phyloP scores from a whole-genome alignment of 495 filamentous ascomycete genomes.

The Xanthoparmelia taractica region DNA sequence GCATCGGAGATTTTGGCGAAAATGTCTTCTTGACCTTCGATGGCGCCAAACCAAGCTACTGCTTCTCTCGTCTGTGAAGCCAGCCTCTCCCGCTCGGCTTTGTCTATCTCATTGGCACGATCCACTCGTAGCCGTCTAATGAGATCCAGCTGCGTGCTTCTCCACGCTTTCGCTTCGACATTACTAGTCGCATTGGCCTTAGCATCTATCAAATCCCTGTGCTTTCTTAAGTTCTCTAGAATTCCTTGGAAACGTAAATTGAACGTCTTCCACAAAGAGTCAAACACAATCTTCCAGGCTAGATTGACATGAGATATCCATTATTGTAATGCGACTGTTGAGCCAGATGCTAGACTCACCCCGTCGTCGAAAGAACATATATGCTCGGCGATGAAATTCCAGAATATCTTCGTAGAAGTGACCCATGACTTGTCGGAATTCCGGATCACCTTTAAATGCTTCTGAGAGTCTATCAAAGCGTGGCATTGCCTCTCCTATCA shows the following conservation, averaged over 20 bases:
- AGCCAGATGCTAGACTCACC: constrained; percentile 26
- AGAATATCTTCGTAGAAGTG: constrained; percentile 40
- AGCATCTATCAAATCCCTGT: constrained; percentile 35
- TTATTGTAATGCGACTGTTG: background rate
- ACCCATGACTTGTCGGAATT: constrained; percentile 36
- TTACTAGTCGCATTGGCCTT: constrained; percentile 29
- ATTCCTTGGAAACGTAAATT: constrained; percentile 34
- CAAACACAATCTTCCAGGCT: constrained; percentile 42
- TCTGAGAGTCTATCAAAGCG: constrained; percentile 32
- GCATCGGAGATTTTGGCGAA: constrained; percentile 6
- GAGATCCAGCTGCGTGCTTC: constrained; percentile 9
- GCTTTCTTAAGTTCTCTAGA: constrained; percentile 32
- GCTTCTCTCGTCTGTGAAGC: constrained; percentile 10
- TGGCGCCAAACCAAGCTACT: constrained; percentile 18
- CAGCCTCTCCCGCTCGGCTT: constrained; percentile 10
- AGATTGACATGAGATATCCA: background rate
- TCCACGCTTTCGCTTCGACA: constrained; percentile 24
- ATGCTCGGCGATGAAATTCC: constrained; percentile 39
- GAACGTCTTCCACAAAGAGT: constrained; percentile 38
- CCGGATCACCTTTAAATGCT: constrained; percentile 28
- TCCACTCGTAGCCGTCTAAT: constrained; percentile 9
- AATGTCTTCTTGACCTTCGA: constrained; percentile 20
- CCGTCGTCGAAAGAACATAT: constrained; percentile 37
- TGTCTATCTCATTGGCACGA: constrained; percentile 11
- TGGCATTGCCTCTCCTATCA: constrained; percentile 34